Evolutionary conservation across 1,284 basidiomycete genomes (phyloP).

Genomic region (Trichosporon sp.): DNA sequence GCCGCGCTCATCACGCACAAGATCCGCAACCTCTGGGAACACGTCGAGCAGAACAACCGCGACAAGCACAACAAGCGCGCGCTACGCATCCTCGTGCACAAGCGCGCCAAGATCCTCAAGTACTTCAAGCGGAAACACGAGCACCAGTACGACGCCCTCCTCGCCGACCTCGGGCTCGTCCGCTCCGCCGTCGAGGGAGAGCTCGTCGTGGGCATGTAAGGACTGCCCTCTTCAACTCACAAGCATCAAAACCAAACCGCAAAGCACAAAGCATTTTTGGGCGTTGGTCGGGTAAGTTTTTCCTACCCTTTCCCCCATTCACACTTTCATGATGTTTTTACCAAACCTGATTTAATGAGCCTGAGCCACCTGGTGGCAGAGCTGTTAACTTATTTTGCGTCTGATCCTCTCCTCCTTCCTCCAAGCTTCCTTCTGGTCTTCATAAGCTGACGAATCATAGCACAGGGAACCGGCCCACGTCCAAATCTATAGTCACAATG

Average conservation of each 20-base stretch:
- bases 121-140: constrained; percentile 73
- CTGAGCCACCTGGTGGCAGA: constrained; percentile 41
- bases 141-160: constrained; percentile 71
- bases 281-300: not conserved
- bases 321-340: constrained; percentile 48
- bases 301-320: not conserved
- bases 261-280: constrained; percentile 10
- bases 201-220: constrained; percentile 62
- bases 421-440: not conserved
- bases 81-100: constrained; percentile 74
- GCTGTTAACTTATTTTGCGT: constrained; percentile 39
- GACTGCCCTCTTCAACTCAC: no score
- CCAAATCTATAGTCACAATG: constrained; percentile 12
- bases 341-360: constrained; percentile 58
- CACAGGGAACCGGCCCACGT: not conserved
- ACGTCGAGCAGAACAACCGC: constrained; percentile 69
- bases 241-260: no score
- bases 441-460: constrained; percentile 4
- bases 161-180: constrained; percentile 76
- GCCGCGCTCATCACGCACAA: constrained; percentile 83
- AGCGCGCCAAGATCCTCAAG: constrained; percentile 78
- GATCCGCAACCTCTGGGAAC: constrained; percentile 79
- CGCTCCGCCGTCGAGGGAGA: constrained; percentile 84
- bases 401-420: constrained; percentile 23
- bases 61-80: constrained; percentile 77